phyloP scores from a whole-genome alignment of 179 eudicot genomes.

The Spergularia azorica region DNA sequence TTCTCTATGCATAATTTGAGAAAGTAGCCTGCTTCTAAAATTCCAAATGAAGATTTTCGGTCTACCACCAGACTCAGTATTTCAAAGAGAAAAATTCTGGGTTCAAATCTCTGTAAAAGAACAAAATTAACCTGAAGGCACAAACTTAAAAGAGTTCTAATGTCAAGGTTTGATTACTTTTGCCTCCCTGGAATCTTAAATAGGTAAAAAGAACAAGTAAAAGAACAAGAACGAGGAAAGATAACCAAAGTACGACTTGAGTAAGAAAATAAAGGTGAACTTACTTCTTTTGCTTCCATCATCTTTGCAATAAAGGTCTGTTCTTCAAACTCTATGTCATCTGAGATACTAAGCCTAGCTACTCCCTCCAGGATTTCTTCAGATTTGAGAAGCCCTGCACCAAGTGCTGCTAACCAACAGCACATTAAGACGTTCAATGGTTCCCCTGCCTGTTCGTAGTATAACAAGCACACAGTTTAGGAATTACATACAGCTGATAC shows the following conservation, averaged over 20 bases:
- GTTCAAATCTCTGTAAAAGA: too few species aligned
- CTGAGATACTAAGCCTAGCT: conserved; percentile 69
- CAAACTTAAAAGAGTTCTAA: too few species aligned
- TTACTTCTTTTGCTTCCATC: conserved; percentile 82
- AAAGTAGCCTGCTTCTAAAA: too few species aligned
- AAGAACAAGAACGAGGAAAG: too few species aligned
- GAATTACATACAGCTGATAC: background rate
- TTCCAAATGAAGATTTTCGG: too few species aligned
- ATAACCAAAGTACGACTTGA: background rate
- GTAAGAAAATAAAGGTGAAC: conserved; percentile 19
- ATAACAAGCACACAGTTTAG: conserved; percentile 5
- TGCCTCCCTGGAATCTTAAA: too few species aligned
- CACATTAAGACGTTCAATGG: conserved; percentile 75
- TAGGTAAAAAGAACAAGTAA: too few species aligned
- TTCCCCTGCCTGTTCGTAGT: conserved; percentile 57
- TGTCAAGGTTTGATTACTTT: too few species aligned
- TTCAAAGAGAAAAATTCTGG: too few species aligned
- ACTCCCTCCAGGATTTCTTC: conserved; percentile 96
- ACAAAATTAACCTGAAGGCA: too few species aligned
- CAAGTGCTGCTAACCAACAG: conserved; percentile 97
- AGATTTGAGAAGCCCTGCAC: conserved; percentile 94
- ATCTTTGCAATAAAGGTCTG: conserved; percentile 78
- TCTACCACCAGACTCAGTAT: too few species aligned
- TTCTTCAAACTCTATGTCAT: conserved; percentile 91
- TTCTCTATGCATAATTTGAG: too few species aligned